These are phyloP conservation scores for Acer campestre DNA, from an alignment of 345 rosid species.

Conservation along the genomic window DNA sequence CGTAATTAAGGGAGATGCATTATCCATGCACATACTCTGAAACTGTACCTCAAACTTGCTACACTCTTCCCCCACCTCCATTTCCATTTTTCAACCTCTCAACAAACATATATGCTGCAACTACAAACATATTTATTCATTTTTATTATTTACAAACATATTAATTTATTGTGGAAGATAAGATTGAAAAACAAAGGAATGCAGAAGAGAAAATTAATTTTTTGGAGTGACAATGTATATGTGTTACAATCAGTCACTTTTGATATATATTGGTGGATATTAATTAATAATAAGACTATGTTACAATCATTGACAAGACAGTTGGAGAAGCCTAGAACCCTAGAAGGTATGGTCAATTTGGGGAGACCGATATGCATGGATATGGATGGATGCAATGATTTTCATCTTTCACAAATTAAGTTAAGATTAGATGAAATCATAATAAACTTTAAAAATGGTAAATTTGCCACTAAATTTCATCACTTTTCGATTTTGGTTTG, in stretches of 20 bases:
- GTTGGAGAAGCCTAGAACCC: too few relatives aligned
- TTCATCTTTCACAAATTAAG: conserved; percentile 10
- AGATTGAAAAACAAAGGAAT: neutral
- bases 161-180: neutral
- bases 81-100: neutral
- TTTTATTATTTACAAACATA: neutral
- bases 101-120: neutral
- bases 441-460: neutral
- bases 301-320: neutral
- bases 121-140: neutral
- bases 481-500: too few relatives aligned
- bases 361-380: neutral
- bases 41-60: neutral
- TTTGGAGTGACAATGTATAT: neutral
- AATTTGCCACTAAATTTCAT: too few relatives aligned
- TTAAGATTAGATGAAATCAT: neutral
- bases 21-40: neutral
- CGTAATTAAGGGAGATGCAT: neutral
- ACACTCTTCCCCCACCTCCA: conserved; percentile 14
- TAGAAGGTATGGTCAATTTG: neutral
- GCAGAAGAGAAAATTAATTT: neutral
- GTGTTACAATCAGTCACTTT: neutral
- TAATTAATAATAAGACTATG: neutral
- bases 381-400: neutral
- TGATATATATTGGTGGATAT: neutral